These are phyloP conservation scores for Colletotrichum sp. DNA, from an alignment of 2,329 filamentous ascomycete species.

Conservation along the genomic window DNA sequence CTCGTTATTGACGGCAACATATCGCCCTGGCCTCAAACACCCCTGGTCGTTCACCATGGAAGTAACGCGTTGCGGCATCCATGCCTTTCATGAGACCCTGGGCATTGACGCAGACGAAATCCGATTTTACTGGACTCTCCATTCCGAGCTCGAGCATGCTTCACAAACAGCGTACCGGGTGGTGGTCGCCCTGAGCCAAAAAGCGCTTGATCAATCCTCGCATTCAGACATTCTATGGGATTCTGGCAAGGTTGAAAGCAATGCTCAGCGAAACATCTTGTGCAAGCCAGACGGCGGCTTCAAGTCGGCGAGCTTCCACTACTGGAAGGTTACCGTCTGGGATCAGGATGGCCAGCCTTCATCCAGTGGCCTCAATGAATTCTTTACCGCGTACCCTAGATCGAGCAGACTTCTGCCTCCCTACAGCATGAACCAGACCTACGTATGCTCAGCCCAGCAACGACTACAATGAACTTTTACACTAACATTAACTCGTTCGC, in stretches of 20 bases:
- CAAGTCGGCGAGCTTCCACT: constrained; percentile 36
- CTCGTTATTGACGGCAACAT: not conserved
- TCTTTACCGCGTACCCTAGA: constrained; percentile 43
- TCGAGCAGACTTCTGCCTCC: constrained; percentile 37
- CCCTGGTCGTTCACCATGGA: constrained; percentile 25
- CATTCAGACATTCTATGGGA: constrained; percentile 18
- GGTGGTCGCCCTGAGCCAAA: not conserved
- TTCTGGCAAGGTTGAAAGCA: constrained; percentile 23
- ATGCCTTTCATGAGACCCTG: constrained; percentile 41
- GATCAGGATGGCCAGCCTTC: constrained; percentile 32
- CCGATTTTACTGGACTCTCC: constrained; percentile 38
- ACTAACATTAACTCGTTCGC: not conserved
- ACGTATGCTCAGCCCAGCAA: constrained; percentile 22
- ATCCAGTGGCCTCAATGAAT: constrained; percentile 33
- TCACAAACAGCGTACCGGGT: constrained; percentile 35
- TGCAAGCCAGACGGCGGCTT: constrained; percentile 34
- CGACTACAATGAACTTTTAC: too few species aligned
- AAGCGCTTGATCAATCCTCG: not conserved
- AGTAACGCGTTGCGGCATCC: constrained; percentile 38
- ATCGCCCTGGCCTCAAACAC: not conserved
- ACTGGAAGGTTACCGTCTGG: constrained; percentile 41
- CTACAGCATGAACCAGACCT: constrained; percentile 46
- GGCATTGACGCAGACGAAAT: constrained; percentile 43
- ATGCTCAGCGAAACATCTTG: constrained; percentile 26
- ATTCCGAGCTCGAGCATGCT: constrained; percentile 31